Base-by-base conservation (phyloP, 768 basidiomycete species). In the Postia placenta region DNA sequence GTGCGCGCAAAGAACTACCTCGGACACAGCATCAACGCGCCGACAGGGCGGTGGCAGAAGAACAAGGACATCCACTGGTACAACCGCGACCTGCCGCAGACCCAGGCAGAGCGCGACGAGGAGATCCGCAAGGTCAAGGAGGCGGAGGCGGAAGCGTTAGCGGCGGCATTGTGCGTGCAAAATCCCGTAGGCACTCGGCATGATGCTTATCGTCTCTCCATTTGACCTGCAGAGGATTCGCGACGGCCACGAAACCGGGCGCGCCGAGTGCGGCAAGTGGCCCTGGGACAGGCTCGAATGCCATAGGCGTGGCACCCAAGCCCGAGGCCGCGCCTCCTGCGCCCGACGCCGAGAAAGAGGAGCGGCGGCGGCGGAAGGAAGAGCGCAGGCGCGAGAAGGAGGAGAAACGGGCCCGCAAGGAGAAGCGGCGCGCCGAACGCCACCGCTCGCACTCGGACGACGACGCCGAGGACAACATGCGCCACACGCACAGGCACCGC, bases 41-140 rank as follows among this genome's bases (percentile, higher is more conserved):
- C 94, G 0, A 90, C 90, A 1, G 94, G 94, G 1, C 75, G 94
- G 41, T 98, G 94, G 94, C 94, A 96, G 69, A 94, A 94, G 69
- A 92, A 92, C 71, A 92, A 94, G 64, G 94, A 98, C 60, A 70
- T 98, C 14, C 93, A 95, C 60, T 98, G 94, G 94, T 98, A 95
- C 63, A 79, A 72, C 58, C 81, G 93, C 24, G 90, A 92, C 4
- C 23, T 52, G 27, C 59, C 62, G 1, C 54, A 59, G 12, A 57
- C 56, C 2, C 78, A 79, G 12, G 64, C 64, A 11, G 80, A 81
- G 53, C 72, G 79, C 47, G 58, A 46, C 0, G 91, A 85, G 52
- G 94, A 97, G 69, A 84, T 96, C 26, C 69, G 79, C 48, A 79
- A 75, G 59, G 64, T 96, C 54, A 95, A 96, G 64, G 87, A 92